Conservation (phyloP, 495 filamentous ascomycete genomes). For the Podospora pseudopauciseta region DNA sequence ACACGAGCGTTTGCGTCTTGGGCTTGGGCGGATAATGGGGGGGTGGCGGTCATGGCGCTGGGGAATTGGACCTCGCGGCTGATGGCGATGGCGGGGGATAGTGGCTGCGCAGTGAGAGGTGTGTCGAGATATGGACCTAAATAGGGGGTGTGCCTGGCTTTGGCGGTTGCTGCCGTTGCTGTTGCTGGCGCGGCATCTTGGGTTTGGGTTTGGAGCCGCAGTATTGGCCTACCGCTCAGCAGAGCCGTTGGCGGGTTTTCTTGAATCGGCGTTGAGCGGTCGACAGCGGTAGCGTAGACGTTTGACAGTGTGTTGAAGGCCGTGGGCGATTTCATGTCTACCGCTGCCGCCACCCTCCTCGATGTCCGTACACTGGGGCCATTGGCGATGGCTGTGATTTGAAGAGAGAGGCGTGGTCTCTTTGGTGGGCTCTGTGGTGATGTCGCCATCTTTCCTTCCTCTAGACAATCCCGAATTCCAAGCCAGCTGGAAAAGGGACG, state of each 20-base stretch:
- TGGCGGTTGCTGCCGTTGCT: conserved; percentile 21
- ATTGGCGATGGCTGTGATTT: conserved; percentile 54
- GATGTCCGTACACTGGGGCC: conserved; percentile 31
- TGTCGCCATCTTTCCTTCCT: conserved; percentile 31
- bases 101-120: conserved; percentile 42
- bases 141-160: conserved; percentile 31
- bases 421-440: conserved; percentile 46
- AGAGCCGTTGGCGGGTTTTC: conserved; percentile 41
- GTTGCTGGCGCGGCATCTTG: conserved; percentile 5
- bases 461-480: conserved; percentile 12
- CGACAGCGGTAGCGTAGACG: conserved; percentile 65
- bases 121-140: conserved; percentile 44
- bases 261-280: conserved; percentile 57
- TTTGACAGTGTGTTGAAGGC: conserved; percentile 80
- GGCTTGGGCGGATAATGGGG: conserved; percentile 47
- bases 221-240: conserved; percentile 34
- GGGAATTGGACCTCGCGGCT: conserved; percentile 16
- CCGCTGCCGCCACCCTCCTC: conserved; percentile 34
- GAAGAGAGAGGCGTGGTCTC: conserved; percentile 75
- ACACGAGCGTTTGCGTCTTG: conserved; percentile 37
- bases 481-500: conserved; percentile 20
- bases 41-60: conserved; percentile 41
- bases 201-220: conserved; percentile 45
- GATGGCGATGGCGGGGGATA: conserved; percentile 34
- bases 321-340: conserved; percentile 69